Evolutionary conservation across 2,329 filamentous ascomycete species (phyloP).

Genomic region (Hymenoscyphus linearis): DNA sequence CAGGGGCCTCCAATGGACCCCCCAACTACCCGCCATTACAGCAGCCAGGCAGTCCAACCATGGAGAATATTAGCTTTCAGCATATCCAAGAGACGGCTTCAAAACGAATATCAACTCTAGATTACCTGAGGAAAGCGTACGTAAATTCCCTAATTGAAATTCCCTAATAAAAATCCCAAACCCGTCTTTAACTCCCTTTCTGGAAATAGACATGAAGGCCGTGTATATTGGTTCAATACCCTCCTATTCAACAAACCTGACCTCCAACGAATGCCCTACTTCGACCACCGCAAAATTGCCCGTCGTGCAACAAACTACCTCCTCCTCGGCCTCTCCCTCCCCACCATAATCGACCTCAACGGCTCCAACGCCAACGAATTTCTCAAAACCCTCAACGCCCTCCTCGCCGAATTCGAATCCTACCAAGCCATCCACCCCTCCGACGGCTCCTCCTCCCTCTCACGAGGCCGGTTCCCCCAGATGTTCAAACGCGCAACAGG

Average conservation of each 20-base stretch:
- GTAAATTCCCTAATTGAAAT: conserved; percentile 29
- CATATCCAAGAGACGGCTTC: conserved; percentile 79
- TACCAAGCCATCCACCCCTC: conserved; percentile 85
- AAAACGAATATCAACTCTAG: conserved; percentile 90
- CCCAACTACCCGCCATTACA: conserved; percentile 13
- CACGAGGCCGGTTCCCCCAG: conserved; percentile 72
- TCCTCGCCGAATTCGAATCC: conserved; percentile 86
- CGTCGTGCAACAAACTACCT: conserved; percentile 92
- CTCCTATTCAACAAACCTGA: conserved; percentile 83
- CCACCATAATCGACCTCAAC: conserved; percentile 83
- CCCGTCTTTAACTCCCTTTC: no score
- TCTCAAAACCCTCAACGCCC: conserved; percentile 75
- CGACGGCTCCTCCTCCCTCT: conserved; percentile 64
- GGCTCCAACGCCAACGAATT: conserved; percentile 77
- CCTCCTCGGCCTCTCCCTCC: conserved; percentile 85
- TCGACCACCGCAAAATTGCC: conserved; percentile 76
- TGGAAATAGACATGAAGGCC: conserved; percentile 71
- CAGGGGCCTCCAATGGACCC: conserved; percentile 15
- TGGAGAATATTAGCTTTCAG: conserved; percentile 39
- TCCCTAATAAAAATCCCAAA: conserved; percentile 2
- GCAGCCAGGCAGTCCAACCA: conserved; percentile 29
- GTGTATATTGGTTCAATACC: conserved; percentile 98
- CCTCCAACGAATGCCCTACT: conserved; percentile 76
- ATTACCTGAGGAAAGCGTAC: conserved; percentile 88
- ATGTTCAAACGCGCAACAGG: conserved; percentile 67